Base-by-base conservation (phyloP, 805 yeast genomes). In the Cyberlindnera xishuangbannaensis region DNA sequence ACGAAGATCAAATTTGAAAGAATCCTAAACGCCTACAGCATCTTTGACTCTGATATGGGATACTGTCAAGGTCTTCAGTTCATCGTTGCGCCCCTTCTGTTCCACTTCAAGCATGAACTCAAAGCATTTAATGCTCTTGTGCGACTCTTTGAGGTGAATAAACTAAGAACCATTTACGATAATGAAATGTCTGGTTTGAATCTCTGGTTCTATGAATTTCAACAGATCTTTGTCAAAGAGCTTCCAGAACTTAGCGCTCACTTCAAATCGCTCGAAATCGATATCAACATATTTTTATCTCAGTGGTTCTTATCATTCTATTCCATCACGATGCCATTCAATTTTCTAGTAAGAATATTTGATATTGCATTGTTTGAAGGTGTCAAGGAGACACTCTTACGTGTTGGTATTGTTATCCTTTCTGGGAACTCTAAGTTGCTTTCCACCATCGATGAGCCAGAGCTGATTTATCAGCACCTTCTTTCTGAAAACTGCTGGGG, bases 41-140 rank as follows among this genome's bases (percentile, higher is more conserved):
- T 76, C 42, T 77, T 73, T 48, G 83, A 77, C 54, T 66, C 67
- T 33, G 79, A 76, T 44, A 70, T 77, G 44, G 84, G 84, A 9
- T 77, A 77, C 48, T 77, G 84, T 50, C 84, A 77, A 51, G 84
- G 84, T 6, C 57, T 78, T 14, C 67, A 78, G 17, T 78, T 78
- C 45, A 57, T 77, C 28, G 81, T 76, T 10, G 82, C 80, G 2
- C 75, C 77, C 5, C 56, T 77, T 24, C 61, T 70, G 39, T 65
- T 65, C 47, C 68, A 66, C 36, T 62, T 62, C 53, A 48, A 48
- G 27, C 28, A 50, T 43, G 64, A 51, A 50, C 55, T 61, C 45
- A 45, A 48, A 30, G 76, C 66, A 13, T 77, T 69, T 55, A 77
- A 64, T 51, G 64, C 73, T 9, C 58, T 78, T 37, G 68, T 74